Evolutionary conservation across 1,284 basidiomycete species (phyloP).

Genomic region (Pseudozyma sp.): DNA sequence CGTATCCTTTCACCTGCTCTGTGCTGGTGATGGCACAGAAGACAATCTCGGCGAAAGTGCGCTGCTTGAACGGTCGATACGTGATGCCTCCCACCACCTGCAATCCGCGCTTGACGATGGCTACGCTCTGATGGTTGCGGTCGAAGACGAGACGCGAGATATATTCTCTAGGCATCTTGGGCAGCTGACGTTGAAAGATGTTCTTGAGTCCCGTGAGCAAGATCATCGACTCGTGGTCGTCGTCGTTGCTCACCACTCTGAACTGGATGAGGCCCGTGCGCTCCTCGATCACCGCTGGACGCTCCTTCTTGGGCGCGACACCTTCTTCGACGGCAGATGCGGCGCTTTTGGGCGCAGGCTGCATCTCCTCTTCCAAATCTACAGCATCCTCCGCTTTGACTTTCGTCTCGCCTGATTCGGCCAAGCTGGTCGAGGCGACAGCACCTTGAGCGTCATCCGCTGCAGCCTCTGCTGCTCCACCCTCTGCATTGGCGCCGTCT

Average conservation of each 20-base stretch:
- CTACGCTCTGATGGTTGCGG: conserved; percentile 87
- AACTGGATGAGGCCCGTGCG: conserved; percentile 86
- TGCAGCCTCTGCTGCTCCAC: background rate
- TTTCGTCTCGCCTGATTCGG: conserved; percentile 12
- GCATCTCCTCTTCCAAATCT: conserved; percentile 39
- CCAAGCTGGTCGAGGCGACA: conserved; percentile 3
- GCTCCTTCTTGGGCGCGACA: conserved; percentile 52
- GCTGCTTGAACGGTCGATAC: conserved; percentile 92
- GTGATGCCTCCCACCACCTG: conserved; percentile 99
- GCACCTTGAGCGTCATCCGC: conserved; percentile 1
- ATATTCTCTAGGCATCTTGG: conserved; percentile 99
- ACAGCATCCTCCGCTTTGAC: conserved; percentile 48
- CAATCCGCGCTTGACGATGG: conserved; percentile 93
- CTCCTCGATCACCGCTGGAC: conserved; percentile 82
- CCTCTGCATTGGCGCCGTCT: conserved; percentile 9
- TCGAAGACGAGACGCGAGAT: conserved; percentile 96
- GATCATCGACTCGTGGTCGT: conserved; percentile 76
- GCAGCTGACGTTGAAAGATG: conserved; percentile 95
- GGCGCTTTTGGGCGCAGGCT: conserved; percentile 37
- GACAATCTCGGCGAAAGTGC: conserved; percentile 97
- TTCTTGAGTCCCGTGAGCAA: conserved; percentile 94
- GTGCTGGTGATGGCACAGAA: conserved; percentile 97
- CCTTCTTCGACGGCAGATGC: conserved; percentile 47
- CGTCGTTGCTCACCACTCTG: conserved; percentile 86
- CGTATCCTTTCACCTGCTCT: conserved; percentile 98